phyloP scores from a whole-genome alignment of 164 flowering plant species.

The Stephania cephalantha region DNA sequence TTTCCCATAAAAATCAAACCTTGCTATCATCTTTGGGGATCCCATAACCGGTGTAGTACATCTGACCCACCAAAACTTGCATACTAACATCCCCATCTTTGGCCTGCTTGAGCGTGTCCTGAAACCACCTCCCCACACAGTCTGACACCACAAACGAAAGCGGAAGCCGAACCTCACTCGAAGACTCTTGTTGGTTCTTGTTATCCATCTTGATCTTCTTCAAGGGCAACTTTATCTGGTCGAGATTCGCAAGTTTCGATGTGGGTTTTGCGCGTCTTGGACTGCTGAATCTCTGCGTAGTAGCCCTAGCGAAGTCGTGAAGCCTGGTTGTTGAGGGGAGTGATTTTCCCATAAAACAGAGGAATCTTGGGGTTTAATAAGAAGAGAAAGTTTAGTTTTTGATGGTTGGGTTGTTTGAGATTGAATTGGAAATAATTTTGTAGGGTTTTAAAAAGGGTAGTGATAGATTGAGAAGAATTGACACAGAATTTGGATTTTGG shows the following conservation, averaged over 20 bases:
- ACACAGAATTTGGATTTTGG: too few species aligned
- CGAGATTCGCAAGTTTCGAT: constrained; percentile 3
- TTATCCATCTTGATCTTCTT: constrained; percentile 10
- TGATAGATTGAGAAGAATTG: too few species aligned
- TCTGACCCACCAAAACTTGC: constrained; percentile 92
- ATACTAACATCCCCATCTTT: constrained; percentile 63
- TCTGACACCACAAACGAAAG: constrained; percentile 65
- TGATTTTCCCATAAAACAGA: constrained; percentile 15
- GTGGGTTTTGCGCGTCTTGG: constrained; percentile 13
- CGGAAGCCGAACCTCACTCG: constrained; percentile 34
- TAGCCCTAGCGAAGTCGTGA: constrained; percentile 10
- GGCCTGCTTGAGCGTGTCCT: constrained; percentile 85
- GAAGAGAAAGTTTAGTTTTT: background rate
- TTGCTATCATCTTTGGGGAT: constrained; percentile 52
- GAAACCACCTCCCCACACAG: constrained; percentile 77
- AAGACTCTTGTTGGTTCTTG: too few species aligned
- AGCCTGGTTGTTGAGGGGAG: constrained; percentile 15
- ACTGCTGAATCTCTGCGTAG: constrained; percentile 4
- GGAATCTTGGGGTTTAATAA: background rate
- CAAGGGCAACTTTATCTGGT: constrained; percentile 5
- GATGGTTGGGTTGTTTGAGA: too few species aligned
- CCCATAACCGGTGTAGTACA: constrained; percentile 90
- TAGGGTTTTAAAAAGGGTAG: too few species aligned
- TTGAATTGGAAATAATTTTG: too few species aligned
- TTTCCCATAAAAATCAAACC: constrained; percentile 28